phyloP scores from a whole-genome alignment of 345 rosid genomes.

The Euphorbia lathyris region DNA sequence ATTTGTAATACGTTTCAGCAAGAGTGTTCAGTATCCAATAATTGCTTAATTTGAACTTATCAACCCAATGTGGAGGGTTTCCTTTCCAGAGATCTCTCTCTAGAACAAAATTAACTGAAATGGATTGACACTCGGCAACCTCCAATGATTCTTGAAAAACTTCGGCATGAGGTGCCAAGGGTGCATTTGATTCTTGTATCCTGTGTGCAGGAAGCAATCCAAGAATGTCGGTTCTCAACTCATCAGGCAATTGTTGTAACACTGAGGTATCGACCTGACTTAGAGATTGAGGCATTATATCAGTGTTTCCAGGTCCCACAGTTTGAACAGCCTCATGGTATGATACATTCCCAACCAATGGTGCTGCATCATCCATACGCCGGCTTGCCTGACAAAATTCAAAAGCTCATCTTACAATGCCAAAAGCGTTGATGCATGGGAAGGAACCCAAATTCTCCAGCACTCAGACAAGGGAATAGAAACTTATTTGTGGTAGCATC shows the following conservation, averaged over 20 bases:
- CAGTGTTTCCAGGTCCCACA: constrained; percentile 30
- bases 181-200: constrained; percentile 38
- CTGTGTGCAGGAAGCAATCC: constrained; percentile 60
- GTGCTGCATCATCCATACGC: constrained; percentile 19
- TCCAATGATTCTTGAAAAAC: constrained; percentile 30
- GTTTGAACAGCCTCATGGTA: constrained; percentile 22
- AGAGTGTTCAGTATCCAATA: constrained; percentile 39
- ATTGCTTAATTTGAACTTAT: constrained; percentile 57
- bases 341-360: constrained; percentile 22
- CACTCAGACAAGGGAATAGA: neutral
- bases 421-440: neutral
- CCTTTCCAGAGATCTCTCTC: constrained; percentile 58
- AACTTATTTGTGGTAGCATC: neutral
- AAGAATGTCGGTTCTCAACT: constrained; percentile 61
- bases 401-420: neutral
- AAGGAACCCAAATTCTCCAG: neutral
- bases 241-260: constrained; percentile 80
- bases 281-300: constrained; percentile 71
- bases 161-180: constrained; percentile 27
- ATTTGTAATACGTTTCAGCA: constrained; percentile 54
- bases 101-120: constrained; percentile 15
- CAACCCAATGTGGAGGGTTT: constrained; percentile 77
- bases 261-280: constrained; percentile 79
- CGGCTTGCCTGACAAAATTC: constrained; percentile 24
- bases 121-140: constrained; percentile 34